phyloP scores from a whole-genome alignment of 2,329 filamentous ascomycete genomes.

The Periconia macrospinosa region DNA sequence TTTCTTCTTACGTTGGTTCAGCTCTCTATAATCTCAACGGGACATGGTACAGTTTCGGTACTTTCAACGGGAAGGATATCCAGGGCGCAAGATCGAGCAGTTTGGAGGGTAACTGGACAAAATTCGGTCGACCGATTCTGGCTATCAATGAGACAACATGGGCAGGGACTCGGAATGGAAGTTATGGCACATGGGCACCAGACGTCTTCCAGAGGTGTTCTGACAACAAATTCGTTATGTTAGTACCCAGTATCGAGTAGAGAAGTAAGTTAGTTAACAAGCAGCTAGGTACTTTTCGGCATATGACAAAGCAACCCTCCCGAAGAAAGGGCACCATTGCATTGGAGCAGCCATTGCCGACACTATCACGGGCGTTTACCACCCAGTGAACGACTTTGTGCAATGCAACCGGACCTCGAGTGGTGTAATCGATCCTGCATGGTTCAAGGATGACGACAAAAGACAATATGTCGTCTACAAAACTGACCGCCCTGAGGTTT shows the following conservation, averaged over 20 bases:
- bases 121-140: background rate
- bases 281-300: no score
- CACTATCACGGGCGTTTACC: background rate
- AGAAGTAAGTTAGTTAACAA: no score
- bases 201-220: slow-evolving; percentile 1
- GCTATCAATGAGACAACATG: slow-evolving; percentile 4
- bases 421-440: slow-evolving; percentile 4
- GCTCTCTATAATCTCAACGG: slow-evolving; percentile 1
- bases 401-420: slow-evolving; percentile 4
- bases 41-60: slow-evolving; percentile 2
- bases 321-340: no score
- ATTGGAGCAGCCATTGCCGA: background rate
- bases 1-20: background rate
- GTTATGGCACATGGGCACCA: slow-evolving; percentile 1
- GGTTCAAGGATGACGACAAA: slow-evolving; percentile 3
- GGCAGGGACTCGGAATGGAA: background rate
- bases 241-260: background rate
- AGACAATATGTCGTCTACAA: slow-evolving; percentile 5
- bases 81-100: background rate
- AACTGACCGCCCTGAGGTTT: background rate
- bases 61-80: slow-evolving; percentile 3
- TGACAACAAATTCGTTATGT: slow-evolving; percentile 4
- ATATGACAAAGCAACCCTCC: no score
- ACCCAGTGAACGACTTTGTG: slow-evolving; percentile 6
- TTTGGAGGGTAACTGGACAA: background rate